A percentile compares a stretch with the other conserved stretches of the same genome.
Evolutionary conservation across 2,329 filamentous ascomycete species (phyloP).

Genomic region (Fusarium graminum): DNA sequence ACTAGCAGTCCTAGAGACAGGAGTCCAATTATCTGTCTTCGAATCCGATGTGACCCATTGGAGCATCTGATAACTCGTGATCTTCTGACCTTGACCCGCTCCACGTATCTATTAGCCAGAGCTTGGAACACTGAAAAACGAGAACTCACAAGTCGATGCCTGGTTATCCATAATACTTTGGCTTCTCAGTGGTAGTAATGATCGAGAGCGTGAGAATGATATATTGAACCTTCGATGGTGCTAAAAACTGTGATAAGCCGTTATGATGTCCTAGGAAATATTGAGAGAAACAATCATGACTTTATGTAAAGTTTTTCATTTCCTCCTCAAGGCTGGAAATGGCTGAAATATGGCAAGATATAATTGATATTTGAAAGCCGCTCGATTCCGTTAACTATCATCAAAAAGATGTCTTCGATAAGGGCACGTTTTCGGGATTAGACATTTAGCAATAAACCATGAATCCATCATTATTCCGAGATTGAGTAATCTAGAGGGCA

Average conservation of each 20-base stretch:
- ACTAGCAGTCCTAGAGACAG: background rate
- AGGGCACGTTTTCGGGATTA: background rate
- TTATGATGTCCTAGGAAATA: too few species aligned
- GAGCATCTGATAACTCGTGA: constrained; percentile 1
- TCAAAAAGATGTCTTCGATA: background rate
- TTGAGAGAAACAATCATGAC: background rate
- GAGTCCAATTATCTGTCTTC: background rate
- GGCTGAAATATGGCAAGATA: background rate
- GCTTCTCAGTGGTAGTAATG: background rate
- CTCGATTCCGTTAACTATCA: background rate
- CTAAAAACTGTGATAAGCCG: too few species aligned
- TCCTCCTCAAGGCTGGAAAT: background rate
- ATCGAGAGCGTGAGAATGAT: too few species aligned
- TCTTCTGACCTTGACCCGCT: background rate
- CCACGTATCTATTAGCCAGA: background rate
- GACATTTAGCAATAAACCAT: background rate
- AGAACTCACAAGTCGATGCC: background rate
- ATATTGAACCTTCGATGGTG: too few species aligned
- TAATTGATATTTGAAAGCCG: background rate
- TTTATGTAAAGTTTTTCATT: background rate
- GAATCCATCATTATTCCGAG: too few species aligned
- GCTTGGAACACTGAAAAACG: background rate
- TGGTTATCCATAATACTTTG: background rate
- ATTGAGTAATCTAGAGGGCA: too few species aligned
- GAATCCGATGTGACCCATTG: background rate